Base-by-base conservation (phyloP, 768 basidiomycete genomes). In the Kwoniella europaea region DNA sequence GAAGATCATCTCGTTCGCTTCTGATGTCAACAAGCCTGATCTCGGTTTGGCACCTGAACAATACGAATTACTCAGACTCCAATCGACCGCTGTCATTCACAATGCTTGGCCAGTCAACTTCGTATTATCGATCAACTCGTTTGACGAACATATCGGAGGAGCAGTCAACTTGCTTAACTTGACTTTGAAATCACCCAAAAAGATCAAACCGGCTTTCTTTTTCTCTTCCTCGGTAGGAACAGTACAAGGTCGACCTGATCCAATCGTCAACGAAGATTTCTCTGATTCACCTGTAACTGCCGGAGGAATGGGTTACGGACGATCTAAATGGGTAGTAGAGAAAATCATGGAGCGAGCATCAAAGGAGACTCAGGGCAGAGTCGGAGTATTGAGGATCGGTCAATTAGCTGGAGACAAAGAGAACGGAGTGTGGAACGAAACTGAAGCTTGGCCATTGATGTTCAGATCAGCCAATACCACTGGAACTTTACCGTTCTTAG, bases 51-150 rank as follows among this genome's bases (percentile, higher is more conserved):
- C 80, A 7, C 59, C 82, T 18, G 75, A 71, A 3, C 82, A 82
- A 27, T 88, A 87, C 74, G 82, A 79, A 20, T 69, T 76, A 22
- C 79, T 88, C 4, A 80, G 76, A 13, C 64, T 64, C 12, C 70
- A 82, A 44, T 84, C 83, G 4, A 88, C 88, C 0, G 81, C 84
- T 50, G 83, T 88, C 18, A 85, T 89, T 15, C 87, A 88, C 75
- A 88, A 86, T 62, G 88, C 87, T 10, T 88, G 88, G 88, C 85
- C 86, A 0, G 88, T 89, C 66, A 88, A 89, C 77, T 88, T 89
- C 79, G 87, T 87, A 67, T 83, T 88, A 1, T 84, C 85, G 12
- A 77, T 88, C 41, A 79, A 84, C 0, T 88, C 87, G 3, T 89
- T 88, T 64, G 88, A 88, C 69, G 71, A 85, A 4, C 86, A 88